Evolutionary conservation across 2,329 filamentous ascomycete genomes (phyloP), one percentile per base, ranked within the genome.

Genomic region (Aspergillus vadensis): DNA sequence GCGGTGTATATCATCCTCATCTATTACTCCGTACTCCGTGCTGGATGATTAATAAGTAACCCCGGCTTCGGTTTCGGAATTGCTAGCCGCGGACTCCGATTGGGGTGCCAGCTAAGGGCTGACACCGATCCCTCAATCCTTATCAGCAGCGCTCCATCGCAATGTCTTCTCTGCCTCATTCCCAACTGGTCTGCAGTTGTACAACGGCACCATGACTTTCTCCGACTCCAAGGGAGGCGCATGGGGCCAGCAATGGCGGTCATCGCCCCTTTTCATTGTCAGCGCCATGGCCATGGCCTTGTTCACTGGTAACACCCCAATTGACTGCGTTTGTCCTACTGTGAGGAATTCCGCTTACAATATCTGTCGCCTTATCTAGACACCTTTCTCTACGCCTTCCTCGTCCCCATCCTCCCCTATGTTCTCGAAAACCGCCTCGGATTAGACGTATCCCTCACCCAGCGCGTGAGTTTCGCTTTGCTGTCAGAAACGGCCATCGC

Each of bases 391-490:
- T 72, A 70, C 53, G 64, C 64, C 10, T 73, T 74, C 32, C 57
- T 74, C n/a, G 67, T 74, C 1, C 71, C 72, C 2, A 70, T 74
- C 41, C 66, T 75, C 5, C 69, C 69, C 3, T 70, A 68, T 17
- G 63, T 74, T 8, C 54, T 74, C 3, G 66, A 72, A 58, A 60
- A 60, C 36, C 70, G 71, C n/a, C 57, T 74, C 5, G 57, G 60
- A 17, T 52, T 73, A 10, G 65, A 70, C 23, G 53, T 53, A 9
- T 63, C 63, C 3, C 53, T 67, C 19, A 70, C 69, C 5, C 71
- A 74, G 44, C 60, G 63, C 2, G 38, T 71, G 41, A 72, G 65
- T 25, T 69, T 70, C 15, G 57, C 65, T 1, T 38, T 75, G 30
- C 61, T 75, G 10, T 64, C 70, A 6, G 59, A 70, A 23, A 67